A percentile compares a stretch with the other conserved stretches of the same genome.
Evolutionary conservation across 371 early-diverging fungal genomes (phyloP).

Genomic region (Mortierella sp.): DNA sequence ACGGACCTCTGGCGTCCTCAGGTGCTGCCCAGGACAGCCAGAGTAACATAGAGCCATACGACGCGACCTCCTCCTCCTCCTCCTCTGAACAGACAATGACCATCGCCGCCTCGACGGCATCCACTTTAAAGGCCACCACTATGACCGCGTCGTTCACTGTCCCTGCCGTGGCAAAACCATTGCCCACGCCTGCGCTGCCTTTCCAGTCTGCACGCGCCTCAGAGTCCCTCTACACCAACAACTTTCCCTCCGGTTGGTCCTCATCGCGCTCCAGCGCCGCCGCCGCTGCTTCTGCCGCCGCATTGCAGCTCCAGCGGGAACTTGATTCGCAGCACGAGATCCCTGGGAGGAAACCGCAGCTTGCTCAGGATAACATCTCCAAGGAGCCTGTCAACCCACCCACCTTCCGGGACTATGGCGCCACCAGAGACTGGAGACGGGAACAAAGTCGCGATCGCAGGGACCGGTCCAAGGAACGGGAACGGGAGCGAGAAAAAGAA

Average conservation of each 20-base stretch:
- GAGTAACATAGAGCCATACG: neutral
- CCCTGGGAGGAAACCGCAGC: slow-evolving; percentile 43
- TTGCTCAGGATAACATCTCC: slow-evolving; percentile 43
- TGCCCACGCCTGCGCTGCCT: slow-evolving; percentile 37
- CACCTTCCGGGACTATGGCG: slow-evolving; percentile 47
- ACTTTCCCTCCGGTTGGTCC: slow-evolving; percentile 13
- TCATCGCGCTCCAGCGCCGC: slow-evolving; percentile 36
- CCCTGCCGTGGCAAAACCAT: slow-evolving; percentile 39
- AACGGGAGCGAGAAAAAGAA: slow-evolving; percentile 33
- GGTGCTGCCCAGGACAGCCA: neutral
- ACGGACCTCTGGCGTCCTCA: slow-evolving; percentile 1
- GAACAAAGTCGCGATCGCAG: slow-evolving; percentile 49
- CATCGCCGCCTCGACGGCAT: neutral
- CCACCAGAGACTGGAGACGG: slow-evolving; percentile 44
- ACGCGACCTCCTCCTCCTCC: too few species aligned
- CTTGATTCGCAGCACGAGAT: slow-evolving; percentile 45
- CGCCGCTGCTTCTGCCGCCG: slow-evolving; percentile 44
- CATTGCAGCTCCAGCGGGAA: slow-evolving; percentile 37
- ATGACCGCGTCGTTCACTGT: slow-evolving; percentile 38
- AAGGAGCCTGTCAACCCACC: slow-evolving; percentile 45
- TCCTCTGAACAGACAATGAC: too few species aligned
- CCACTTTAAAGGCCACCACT: slow-evolving; percentile 17
- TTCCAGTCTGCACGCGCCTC: slow-evolving; percentile 51
- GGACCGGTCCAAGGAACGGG: slow-evolving; percentile 44
- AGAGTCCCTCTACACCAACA: slow-evolving; percentile 33